Base-by-base conservation (phyloP, 495 filamentous ascomycete genomes). In the Penicillium lividum region DNA sequence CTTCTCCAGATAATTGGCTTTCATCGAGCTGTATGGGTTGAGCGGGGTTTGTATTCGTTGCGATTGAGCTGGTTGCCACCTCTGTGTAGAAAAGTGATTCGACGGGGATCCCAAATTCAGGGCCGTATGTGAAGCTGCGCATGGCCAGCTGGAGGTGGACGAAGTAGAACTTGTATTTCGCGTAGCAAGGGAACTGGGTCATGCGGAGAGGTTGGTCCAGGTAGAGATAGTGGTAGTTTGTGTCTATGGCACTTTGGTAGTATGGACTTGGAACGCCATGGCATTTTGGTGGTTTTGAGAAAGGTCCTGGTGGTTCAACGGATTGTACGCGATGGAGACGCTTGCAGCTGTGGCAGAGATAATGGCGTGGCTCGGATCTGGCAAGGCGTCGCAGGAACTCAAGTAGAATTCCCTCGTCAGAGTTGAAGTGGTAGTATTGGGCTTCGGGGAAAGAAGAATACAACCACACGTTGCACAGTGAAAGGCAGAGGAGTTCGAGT, bases 1-100 rank as follows among this genome's bases (percentile, higher is more conserved):
- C 28, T 1, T 50, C 47, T 3, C 5, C 11, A 31, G 28, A n/a
- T 3, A n/a, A 16, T 9, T 5, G 4, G 9, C 13, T 5, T 13
- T 15, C 13, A 10, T 15, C 9, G 47, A 31, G 34, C 34, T 38
- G 34, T 2, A 11, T 48, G 3, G 9, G 30, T 15, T 50, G 13
- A 16, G 7, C 7, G 28, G n/a, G 8, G 18, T 27, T 46, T 27
- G 18, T 11, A 8, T 11, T 15, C 15, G 11, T 3, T 15, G 9
- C 47, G n/a, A 50, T n/a, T 27, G 30, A n/a, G 3, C 16, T 4
- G 18, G 25, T 51, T 15, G 50, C 22, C 10, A 54, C 52, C 31
- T 60, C 57, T 16, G 57, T 60, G 50, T 55, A 51, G n/a, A 31
- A 25, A 13, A 60, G 45, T 8, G 51, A 60, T 27, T 60, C 57